Evolutionary conservation across 2,329 filamentous ascomycete species (phyloP).

Genomic region (Volutella citrinella): DNA sequence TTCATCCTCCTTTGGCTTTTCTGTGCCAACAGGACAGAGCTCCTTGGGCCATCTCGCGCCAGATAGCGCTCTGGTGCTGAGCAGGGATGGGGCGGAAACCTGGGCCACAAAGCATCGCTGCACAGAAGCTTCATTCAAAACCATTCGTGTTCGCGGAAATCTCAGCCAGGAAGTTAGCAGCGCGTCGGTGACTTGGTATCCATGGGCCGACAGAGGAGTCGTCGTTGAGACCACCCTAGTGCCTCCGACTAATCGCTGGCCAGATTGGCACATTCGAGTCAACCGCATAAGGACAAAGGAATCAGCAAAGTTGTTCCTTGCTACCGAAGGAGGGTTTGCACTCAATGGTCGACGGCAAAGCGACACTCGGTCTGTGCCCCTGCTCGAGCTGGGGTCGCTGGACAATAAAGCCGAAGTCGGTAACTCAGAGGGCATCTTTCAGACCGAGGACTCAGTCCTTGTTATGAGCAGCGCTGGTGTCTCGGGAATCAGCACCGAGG

Average conservation of each 20-base stretch:
- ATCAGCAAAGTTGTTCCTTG: not conserved
- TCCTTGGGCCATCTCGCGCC: slow-evolving; percentile 19
- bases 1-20: slow-evolving; percentile 42
- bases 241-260: slow-evolving; percentile 20
- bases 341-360: slow-evolving; percentile 2
- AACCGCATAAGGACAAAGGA: slow-evolving; percentile 8
- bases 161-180: slow-evolving; percentile 1
- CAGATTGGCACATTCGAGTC: slow-evolving; percentile 23
- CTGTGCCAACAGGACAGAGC: slow-evolving; percentile 32
- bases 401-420: not conserved
- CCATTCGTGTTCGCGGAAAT: not conserved
- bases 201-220: slow-evolving; percentile 19
- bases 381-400: not conserved
- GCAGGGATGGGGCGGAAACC: slow-evolving; percentile 20
- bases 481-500: slow-evolving; percentile 1
- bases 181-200: slow-evolving; percentile 16
- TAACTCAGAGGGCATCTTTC: not conserved
- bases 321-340: slow-evolving; percentile 8
- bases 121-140: slow-evolving; percentile 6
- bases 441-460: not conserved
- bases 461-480: not conserved
- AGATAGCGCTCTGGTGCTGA: slow-evolving; percentile 22
- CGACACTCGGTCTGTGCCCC: not conserved
- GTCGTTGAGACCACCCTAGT: slow-evolving; percentile 17
- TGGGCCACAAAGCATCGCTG: slow-evolving; percentile 21